Evolutionary conservation across 495 filamentous ascomycete species (phyloP), one percentile per base, ranked within the genome.

Genomic region (Penicillium soppii): DNA sequence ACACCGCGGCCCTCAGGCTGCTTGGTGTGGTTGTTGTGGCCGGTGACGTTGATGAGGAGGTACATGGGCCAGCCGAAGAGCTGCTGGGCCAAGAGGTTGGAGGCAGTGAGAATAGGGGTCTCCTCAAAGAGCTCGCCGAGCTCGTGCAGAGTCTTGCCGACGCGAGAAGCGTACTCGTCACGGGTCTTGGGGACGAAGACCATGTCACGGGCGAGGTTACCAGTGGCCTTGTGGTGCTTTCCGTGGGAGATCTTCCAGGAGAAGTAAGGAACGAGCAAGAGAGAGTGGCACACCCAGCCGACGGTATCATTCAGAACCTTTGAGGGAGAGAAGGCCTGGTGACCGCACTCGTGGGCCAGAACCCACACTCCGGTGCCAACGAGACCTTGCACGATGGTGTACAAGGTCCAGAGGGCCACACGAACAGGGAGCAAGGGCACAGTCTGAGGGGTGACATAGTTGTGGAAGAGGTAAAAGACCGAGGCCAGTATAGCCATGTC

Each of bases 221-320:
- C 94, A 33, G 94, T 98, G 42, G 91, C 90, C 79, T 97, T 92
- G 81, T 95, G 90, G 76, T 95, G 90, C 81, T 92, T 91, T 68
- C 88, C 84, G 74, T 95, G 90, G 53, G 88, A 90, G 70, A 94
- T 87, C 76, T 92, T 91, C 90, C 90, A 95, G 56, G 88, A 90
- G 73, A 91, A 94, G 74, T 92, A 95, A 21, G 90, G 90, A 21
- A 94, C 90, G 27, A 95, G 73, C 43, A 95, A 77, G 29, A 83
- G 73, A 15, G 89, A 92, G 71, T 95, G 90, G 54, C 89, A 81
- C 65, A 91, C 65, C 83, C 88, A 92, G 54, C 90, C 90, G 47
- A 90, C 84, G n/a, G 85, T 82, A 70, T 94, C 89, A 72, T 94
- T 94, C 66, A 95, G 66, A 1, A 78, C 73, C 73, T 86, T 87